Evolutionary conservation across 371 early-diverging fungal genomes (phyloP).

Genomic region (Coemansia sp.): DNA sequence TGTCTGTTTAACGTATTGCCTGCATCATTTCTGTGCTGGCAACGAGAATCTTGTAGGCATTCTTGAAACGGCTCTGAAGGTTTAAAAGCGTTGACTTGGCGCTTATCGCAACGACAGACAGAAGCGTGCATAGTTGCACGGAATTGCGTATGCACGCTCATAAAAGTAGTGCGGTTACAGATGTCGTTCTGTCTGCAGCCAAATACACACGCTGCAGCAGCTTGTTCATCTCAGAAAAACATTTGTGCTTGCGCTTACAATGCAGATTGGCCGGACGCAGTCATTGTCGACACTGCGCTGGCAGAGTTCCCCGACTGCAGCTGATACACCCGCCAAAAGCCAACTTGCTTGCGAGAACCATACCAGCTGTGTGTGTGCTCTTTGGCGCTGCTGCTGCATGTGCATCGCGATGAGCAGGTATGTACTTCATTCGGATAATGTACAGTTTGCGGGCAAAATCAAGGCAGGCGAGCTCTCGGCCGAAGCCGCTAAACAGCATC

Average conservation of each 20-base stretch:
- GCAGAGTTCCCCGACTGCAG: not conserved
- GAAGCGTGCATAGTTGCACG: not conserved
- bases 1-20: not conserved
- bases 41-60: not conserved
- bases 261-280: conserved; percentile 1
- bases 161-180: not conserved
- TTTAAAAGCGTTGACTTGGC: not conserved
- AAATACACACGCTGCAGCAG: not conserved
- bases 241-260: not conserved
- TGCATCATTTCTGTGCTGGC: not conserved
- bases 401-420: not conserved
- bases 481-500: too few relatives aligned
- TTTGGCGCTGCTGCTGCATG: not conserved
- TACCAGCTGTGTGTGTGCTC: not conserved
- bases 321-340: not conserved
- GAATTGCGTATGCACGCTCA: not conserved
- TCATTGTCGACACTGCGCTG: not conserved
- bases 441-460: not conserved
- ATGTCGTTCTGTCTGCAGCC: conserved; percentile 4
- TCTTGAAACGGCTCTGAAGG: not conserved
- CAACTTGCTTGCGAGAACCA: not conserved
- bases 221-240: not conserved
- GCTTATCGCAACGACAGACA: not conserved
- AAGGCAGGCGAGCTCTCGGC: not conserved
- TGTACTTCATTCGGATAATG: conserved; percentile 2